A percentile compares a stretch with the other conserved stretches of the same genome.
These are phyloP conservation scores for Hygrophorus russula DNA, from an alignment of 768 basidiomycete genomes.

Conservation along the genomic window DNA sequence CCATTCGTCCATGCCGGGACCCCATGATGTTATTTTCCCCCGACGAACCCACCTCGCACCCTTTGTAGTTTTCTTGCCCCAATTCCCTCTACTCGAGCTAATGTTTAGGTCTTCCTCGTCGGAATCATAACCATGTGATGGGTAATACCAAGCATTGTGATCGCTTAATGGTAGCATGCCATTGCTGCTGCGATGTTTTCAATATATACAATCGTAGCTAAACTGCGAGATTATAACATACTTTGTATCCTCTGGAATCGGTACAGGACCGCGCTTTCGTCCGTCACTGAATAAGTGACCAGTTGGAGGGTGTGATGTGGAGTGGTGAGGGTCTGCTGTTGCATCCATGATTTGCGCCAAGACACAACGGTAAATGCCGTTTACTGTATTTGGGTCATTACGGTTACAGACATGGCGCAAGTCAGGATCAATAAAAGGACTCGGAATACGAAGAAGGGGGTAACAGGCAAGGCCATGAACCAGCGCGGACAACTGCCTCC, in stretches of 20 bases:
- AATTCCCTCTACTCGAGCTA: constrained; percentile 55
- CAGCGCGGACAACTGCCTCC: constrained; percentile 30
- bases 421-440: constrained; percentile 15
- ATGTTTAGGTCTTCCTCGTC: constrained; percentile 44
- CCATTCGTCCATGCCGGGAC: constrained; percentile 76
- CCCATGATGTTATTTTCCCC: constrained; percentile 79
- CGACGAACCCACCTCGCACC: constrained; percentile 75
- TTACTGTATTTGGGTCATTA: neutral
- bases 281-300: neutral
- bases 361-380: neutral
- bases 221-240: neutral
- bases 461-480: constrained; percentile 42
- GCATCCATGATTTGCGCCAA: neutral
- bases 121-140: constrained; percentile 62
- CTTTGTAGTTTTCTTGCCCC: constrained; percentile 70
- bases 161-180: constrained; percentile 49
- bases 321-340: neutral
- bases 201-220: neutral
- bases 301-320: neutral
- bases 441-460: constrained; percentile 23
- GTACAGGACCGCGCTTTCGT: neutral
- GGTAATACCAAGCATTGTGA: constrained; percentile 76
- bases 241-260: neutral
- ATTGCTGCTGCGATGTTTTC: neutral
- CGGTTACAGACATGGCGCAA: too few relatives aligned